Conservation (phyloP, 163 green algal genomes). For the Scenedesmus sp. region DNA sequence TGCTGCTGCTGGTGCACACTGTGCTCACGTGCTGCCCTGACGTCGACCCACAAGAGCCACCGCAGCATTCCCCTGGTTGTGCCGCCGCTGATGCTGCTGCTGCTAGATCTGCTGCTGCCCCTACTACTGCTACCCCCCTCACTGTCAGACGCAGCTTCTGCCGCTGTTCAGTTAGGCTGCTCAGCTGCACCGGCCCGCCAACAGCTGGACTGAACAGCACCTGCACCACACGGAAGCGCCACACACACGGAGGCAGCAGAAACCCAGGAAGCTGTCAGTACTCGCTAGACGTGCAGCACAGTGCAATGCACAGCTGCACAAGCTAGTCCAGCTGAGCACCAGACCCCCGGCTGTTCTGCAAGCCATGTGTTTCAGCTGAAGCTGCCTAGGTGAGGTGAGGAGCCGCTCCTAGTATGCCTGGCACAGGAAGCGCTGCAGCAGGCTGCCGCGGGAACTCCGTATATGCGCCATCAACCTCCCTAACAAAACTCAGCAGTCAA, state of each 20-base stretch:
- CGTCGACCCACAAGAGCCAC: background rate
- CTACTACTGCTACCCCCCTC: background rate
- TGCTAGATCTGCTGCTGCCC: background rate
- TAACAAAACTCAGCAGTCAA: too few species aligned
- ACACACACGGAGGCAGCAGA: background rate
- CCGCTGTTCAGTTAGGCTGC: slow-evolving; percentile 5
- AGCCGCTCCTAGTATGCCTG: too few species aligned
- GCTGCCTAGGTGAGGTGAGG: too few species aligned
- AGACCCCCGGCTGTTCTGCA: too few species aligned
- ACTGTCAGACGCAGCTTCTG: background rate
- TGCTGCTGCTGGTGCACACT: slow-evolving; percentile 24
- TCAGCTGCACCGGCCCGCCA: background rate
- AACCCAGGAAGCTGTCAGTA: background rate
- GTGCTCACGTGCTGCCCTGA: background rate
- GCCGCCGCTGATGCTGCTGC: slow-evolving; percentile 14
- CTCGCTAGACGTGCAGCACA: background rate
- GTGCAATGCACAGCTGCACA: background rate
- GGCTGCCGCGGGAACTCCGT: too few species aligned
- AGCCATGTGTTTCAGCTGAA: too few species aligned
- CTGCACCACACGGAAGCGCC: background rate
- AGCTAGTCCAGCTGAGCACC: background rate
- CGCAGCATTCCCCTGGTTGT: background rate
- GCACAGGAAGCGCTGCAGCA: too few species aligned
- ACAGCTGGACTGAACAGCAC: slow-evolving; percentile 62
- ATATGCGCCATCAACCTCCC: too few species aligned